Evolutionary conservation across 2,329 filamentous ascomycete species (phyloP).

Genomic region (Curvularia eragrostidis): DNA sequence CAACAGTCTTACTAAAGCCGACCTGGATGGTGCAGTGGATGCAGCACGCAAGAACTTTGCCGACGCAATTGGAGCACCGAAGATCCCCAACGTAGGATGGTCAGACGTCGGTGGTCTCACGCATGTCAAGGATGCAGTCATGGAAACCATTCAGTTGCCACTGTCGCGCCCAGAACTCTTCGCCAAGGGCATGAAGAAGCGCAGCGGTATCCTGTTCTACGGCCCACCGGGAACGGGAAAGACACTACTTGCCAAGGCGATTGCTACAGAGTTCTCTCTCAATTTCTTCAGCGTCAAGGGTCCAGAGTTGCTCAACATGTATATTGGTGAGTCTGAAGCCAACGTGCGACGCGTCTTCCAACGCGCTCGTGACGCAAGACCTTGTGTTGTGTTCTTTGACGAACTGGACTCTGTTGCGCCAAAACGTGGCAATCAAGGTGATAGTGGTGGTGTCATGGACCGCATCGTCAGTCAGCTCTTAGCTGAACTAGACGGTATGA

Average conservation of each 20-base stretch:
- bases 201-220: slow-evolving; percentile 91
- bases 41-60: slow-evolving; percentile 97
- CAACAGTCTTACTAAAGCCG: slow-evolving; percentile 77
- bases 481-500: slow-evolving; percentile 97
- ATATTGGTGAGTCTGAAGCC: slow-evolving; percentile 91
- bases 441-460: slow-evolving; percentile 98
- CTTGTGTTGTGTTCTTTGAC: slow-evolving; percentile 93
- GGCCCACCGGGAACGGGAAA: slow-evolving; percentile 91
- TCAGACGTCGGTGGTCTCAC: slow-evolving; percentile 91
- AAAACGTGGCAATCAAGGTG: slow-evolving; percentile 95
- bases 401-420: slow-evolving; percentile 93
- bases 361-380: slow-evolving; percentile 80
- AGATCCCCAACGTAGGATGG: slow-evolving; percentile 97
- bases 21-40: slow-evolving; percentile 93
- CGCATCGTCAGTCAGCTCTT: slow-evolving; percentile 94
- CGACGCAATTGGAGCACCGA: slow-evolving; percentile 94
- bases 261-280: slow-evolving; percentile 90
- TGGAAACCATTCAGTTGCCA: slow-evolving; percentile 94
- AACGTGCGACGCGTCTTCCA: slow-evolving; percentile 91
- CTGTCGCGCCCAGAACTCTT: slow-evolving; percentile 92
- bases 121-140: slow-evolving; percentile 95
- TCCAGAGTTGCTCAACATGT: slow-evolving; percentile 92
- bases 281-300: slow-evolving; percentile 96
- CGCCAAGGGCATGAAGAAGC: slow-evolving; percentile 97
- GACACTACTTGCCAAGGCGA: slow-evolving; percentile 89